Conservation (phyloP, 148 eudicot genomes). For the Amaranthus palmeri region DNA sequence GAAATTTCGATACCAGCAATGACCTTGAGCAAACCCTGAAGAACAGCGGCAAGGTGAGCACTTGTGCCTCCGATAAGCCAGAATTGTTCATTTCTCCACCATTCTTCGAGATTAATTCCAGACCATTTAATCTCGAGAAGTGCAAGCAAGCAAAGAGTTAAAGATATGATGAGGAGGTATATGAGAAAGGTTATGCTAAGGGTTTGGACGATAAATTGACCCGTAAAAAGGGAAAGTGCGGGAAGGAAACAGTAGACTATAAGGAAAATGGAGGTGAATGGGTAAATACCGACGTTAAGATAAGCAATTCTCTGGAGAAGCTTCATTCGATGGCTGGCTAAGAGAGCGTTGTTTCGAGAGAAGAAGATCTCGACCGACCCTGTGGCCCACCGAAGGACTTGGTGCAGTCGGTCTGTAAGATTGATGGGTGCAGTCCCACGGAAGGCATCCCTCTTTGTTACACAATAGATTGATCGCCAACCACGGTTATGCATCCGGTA, state of each 20-base stretch:
- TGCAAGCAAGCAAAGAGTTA: slow-evolving; percentile 68
- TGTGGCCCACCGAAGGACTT: slow-evolving; percentile 96
- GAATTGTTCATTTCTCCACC: slow-evolving; percentile 98
- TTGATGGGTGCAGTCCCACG: slow-evolving; percentile 95
- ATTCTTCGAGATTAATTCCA: slow-evolving; percentile 70
- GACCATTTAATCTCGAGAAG: slow-evolving; percentile 95
- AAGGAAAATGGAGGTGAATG: slow-evolving; percentile 85
- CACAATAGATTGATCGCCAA: slow-evolving; percentile 87
- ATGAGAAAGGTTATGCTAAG: slow-evolving; percentile 66
- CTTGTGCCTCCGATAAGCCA: slow-evolving; percentile 97
- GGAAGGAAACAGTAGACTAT: slow-evolving; percentile 95
- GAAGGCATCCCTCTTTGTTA: slow-evolving; percentile 84
- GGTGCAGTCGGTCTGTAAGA: slow-evolving; percentile 90
- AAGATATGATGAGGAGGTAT: slow-evolving; percentile 68
- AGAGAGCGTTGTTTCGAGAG: slow-evolving; percentile 78
- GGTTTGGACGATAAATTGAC: slow-evolving; percentile 79
- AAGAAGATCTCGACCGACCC: slow-evolving; percentile 96
- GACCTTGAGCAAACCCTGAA: slow-evolving; percentile 81
- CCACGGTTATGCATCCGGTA: slow-evolving; percentile 95
- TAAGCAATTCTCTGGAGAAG: slow-evolving; percentile 75
- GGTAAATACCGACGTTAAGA: slow-evolving; percentile 88
- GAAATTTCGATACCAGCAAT: slow-evolving; percentile 90
- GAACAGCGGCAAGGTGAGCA: slow-evolving; percentile 90
- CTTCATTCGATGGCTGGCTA: slow-evolving; percentile 72
- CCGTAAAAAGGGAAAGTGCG: slow-evolving; percentile 81